These are phyloP conservation scores for Neofusicoccum cordaticola DNA, from an alignment of 2,329 filamentous ascomycete genomes.

Conservation along the genomic window DNA sequence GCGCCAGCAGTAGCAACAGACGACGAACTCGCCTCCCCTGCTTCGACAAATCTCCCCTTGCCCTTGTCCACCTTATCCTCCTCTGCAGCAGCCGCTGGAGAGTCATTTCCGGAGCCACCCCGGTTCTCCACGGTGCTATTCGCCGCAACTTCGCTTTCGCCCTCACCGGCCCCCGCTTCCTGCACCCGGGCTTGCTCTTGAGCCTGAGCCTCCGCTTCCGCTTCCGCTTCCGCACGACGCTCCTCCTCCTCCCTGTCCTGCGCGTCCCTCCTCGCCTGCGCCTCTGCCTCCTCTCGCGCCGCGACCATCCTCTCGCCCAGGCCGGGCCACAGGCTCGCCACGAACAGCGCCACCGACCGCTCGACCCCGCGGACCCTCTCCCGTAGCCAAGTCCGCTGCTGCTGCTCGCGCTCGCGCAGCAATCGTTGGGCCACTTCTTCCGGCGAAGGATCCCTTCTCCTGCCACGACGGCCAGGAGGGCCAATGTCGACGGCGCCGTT, in stretches of 20 bases:
- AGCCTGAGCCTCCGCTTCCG: not conserved
- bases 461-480: not conserved
- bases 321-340: slow-evolving; percentile 61
- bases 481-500: not conserved
- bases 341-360: slow-evolving; percentile 58
- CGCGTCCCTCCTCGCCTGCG: slow-evolving; percentile 14
- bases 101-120: not conserved
- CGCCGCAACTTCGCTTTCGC: not conserved
- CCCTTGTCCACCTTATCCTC: slow-evolving; percentile 8
- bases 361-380: slow-evolving; percentile 48
- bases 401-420: slow-evolving; percentile 33
- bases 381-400: slow-evolving; percentile 30
- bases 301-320: slow-evolving; percentile 60
- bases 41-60: slow-evolving; percentile 12
- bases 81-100: not conserved
- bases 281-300: slow-evolving; percentile 50
- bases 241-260: slow-evolving; percentile 9
- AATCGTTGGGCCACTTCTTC: slow-evolving; percentile 43
- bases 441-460: slow-evolving; percentile 23
- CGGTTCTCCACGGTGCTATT: not conserved
- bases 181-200: not conserved
- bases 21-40: not conserved
- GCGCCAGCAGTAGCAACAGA: not conserved
- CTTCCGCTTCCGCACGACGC: not conserved
- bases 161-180: not conserved